phyloP scores from a whole-genome alignment of 129 eudicot species.

The Flaveria brownii region DNA sequence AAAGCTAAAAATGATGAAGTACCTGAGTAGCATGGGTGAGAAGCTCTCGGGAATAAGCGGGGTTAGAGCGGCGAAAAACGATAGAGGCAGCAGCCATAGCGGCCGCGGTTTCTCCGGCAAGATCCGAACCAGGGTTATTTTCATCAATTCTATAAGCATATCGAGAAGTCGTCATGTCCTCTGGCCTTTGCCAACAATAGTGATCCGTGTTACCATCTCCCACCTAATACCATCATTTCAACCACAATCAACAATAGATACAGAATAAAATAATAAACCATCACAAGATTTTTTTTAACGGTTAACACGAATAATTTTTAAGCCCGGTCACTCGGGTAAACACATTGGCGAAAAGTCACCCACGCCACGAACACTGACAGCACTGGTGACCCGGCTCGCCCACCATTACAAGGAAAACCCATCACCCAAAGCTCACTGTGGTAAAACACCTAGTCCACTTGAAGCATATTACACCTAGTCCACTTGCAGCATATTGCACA shows the following conservation, averaged over 20 bases:
- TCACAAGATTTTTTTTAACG: too few relatives aligned
- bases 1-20: background rate
- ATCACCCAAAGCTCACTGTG: too few relatives aligned
- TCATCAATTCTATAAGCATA: constrained; percentile 62
- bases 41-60: constrained; percentile 59
- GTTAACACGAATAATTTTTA: too few relatives aligned
- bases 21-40: constrained; percentile 71
- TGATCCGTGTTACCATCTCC: constrained; percentile 85
- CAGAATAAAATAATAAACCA: too few relatives aligned
- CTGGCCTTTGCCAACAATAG: constrained; percentile 85
- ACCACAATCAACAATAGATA: background rate
- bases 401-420: too few relatives aligned
- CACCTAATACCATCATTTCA: constrained; percentile 34
- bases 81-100: constrained; percentile 80
- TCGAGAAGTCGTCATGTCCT: constrained; percentile 83
- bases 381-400: too few relatives aligned
- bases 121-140: constrained; percentile 73
- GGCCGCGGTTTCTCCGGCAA: constrained; percentile 85
- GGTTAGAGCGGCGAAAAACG: constrained; percentile 56
- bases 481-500: too few relatives aligned
- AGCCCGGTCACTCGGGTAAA: too few relatives aligned
- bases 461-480: too few relatives aligned
- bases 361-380: too few relatives aligned
- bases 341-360: too few relatives aligned
- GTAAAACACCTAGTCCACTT: too few relatives aligned